These are phyloP conservation scores for Lachnum nothofagi DNA, from an alignment of 2,329 filamentous ascomycete genomes.

Conservation along the genomic window DNA sequence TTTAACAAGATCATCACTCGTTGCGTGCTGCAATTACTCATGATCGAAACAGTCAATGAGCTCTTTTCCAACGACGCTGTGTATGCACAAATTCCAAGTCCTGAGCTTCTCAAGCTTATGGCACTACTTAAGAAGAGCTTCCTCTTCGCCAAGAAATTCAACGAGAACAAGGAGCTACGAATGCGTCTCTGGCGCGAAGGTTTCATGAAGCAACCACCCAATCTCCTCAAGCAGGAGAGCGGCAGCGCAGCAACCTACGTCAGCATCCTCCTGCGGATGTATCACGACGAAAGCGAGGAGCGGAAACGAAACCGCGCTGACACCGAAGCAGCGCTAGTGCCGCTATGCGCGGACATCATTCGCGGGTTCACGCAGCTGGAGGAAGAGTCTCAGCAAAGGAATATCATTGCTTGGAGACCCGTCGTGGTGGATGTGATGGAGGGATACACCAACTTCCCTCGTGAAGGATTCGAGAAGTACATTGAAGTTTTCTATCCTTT, in stretches of 20 bases:
- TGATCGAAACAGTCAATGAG: slow-evolving; percentile 99
- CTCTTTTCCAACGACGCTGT: slow-evolving; percentile 96
- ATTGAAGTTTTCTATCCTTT: slow-evolving; percentile 81
- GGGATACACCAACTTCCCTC: slow-evolving; percentile 80
- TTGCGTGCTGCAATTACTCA: slow-evolving; percentile 92
- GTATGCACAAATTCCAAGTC: slow-evolving; percentile 85
- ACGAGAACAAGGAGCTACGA: slow-evolving; percentile 91
- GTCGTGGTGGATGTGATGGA: slow-evolving; percentile 96
- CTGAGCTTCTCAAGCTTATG: slow-evolving; percentile 88
- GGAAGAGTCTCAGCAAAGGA: slow-evolving; percentile 93
- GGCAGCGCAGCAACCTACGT: slow-evolving; percentile 93
- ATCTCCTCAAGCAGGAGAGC: slow-evolving; percentile 93
- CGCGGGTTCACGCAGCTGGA: slow-evolving; percentile 78
- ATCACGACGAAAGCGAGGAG: slow-evolving; percentile 80
- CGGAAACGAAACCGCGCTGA: slow-evolving; percentile 72
- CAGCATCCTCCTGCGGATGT: slow-evolving; percentile 94
- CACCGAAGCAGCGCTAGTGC: slow-evolving; percentile 87
- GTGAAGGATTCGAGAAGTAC: slow-evolving; percentile 72
- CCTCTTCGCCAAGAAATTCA: slow-evolving; percentile 94
- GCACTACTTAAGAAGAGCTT: slow-evolving; percentile 90
- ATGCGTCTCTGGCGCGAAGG: slow-evolving; percentile 94
- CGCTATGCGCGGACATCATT: slow-evolving; percentile 92
- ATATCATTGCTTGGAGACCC: slow-evolving; percentile 93
- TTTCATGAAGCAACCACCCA: slow-evolving; percentile 99
- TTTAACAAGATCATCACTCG: slow-evolving; percentile 99